Conservation (phyloP, 2,329 filamentous ascomycete species). For the Fusarium penzigii region DNA sequence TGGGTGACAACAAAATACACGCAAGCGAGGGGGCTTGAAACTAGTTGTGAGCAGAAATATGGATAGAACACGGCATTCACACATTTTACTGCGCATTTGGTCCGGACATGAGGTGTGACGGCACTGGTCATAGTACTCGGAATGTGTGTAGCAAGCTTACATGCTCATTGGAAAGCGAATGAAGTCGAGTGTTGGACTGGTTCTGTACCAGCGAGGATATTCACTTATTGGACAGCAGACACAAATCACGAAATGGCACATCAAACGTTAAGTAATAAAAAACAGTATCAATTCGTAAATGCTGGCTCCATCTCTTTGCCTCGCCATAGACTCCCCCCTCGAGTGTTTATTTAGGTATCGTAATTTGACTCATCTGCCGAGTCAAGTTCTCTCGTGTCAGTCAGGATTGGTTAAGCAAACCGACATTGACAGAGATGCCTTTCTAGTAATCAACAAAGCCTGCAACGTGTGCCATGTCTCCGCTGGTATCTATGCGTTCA, state of each 20-base stretch:
- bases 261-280: neutral
- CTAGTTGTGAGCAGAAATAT: neutral
- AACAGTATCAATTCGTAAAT: neutral
- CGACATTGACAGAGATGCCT: neutral
- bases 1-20: too few relatives aligned
- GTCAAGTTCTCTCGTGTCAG: neutral
- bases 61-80: neutral
- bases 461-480: neutral
- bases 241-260: too few relatives aligned
- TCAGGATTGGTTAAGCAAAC: neutral
- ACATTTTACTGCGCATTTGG: too few relatives aligned
- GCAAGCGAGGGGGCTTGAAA: too few relatives aligned
- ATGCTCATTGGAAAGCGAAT: too few relatives aligned
- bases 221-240: too few relatives aligned
- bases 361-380: neutral
- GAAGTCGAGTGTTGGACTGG: too few relatives aligned
- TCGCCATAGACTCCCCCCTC: neutral
- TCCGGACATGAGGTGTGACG: too few relatives aligned
- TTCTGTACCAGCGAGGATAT: too few relatives aligned
- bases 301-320: neutral
- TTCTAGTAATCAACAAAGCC: neutral
- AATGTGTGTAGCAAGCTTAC: too few relatives aligned
- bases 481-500: neutral
- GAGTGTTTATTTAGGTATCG: neutral
- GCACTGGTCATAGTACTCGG: too few relatives aligned